These are phyloP conservation scores for Bipolaris gigantea DNA, from an alignment of 2,329 filamentous ascomycete species.

Conservation along the genomic window DNA sequence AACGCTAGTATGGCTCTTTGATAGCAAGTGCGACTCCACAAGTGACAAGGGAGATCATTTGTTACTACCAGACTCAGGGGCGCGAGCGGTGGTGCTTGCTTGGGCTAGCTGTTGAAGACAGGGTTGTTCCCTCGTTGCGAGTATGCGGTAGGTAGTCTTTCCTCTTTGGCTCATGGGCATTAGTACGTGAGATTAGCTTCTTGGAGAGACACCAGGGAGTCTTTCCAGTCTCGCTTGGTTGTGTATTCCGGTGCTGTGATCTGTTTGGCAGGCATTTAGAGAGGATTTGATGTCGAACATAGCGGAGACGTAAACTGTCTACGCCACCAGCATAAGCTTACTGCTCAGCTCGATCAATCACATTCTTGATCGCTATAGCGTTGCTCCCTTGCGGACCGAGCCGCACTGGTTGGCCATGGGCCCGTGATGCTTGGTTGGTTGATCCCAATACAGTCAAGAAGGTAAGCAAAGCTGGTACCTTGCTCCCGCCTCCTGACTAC, in stretches of 20 bases:
- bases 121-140: not conserved
- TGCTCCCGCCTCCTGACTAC: not conserved
- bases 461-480: not conserved
- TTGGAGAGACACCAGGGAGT: too few species aligned
- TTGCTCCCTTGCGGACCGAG: not conserved
- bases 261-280: not conserved
- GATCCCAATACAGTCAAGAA: slow-evolving; percentile 17
- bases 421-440: not conserved
- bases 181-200: too few species aligned
- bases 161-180: too few species aligned
- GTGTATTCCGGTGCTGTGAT: not conserved
- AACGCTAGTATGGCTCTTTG: too few species aligned
- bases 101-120: not conserved
- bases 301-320: not conserved
- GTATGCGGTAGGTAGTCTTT: not conserved
- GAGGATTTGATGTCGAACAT: not conserved
- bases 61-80: not conserved
- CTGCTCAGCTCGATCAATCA: not conserved
- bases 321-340: not conserved
- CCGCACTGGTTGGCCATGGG: not conserved
- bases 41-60: not conserved
- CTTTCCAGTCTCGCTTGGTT: not conserved
- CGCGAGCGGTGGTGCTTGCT: too few species aligned
- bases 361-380: not conserved
- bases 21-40: not conserved